Evolutionary conservation across 2,329 filamentous ascomycete genomes (phyloP).

Genomic region (Xylaria hypoxylon): DNA sequence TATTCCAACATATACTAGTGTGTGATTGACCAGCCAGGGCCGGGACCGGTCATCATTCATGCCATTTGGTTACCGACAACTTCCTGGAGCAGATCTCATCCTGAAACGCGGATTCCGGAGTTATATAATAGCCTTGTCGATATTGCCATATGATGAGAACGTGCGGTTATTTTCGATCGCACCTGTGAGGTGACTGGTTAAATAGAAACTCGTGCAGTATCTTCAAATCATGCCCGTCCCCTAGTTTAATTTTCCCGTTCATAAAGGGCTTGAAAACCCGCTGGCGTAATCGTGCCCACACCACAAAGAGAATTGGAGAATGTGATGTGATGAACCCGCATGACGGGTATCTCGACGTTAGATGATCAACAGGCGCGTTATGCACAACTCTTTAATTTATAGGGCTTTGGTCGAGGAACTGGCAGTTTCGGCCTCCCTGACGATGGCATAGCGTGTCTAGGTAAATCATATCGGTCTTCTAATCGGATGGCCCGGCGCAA

Average conservation of each 20-base stretch:
- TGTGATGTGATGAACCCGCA: not conserved
- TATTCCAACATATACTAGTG: not conserved
- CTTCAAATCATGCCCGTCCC: not conserved
- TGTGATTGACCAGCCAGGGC: not conserved
- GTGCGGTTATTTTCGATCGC: not conserved
- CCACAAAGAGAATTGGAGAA: not conserved
- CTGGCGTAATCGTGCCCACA: not conserved
- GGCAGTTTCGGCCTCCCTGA: not conserved
- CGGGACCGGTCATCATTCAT: conserved; percentile 11
- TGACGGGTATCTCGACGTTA: not conserved
- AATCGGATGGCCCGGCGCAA: not conserved
- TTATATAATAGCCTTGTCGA: conserved; percentile 6
- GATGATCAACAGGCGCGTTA: not conserved
- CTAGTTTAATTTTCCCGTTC: not conserved
- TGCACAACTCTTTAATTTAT: not conserved
- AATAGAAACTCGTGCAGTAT: not conserved
- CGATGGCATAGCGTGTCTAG: not conserved
- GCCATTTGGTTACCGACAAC: conserved; percentile 2
- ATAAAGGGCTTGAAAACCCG: not conserved
- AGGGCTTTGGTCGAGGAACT: not conserved
- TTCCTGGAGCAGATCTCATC: not conserved
- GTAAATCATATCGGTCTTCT: not conserved
- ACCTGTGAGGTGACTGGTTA: not conserved
- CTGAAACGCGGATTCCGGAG: conserved; percentile 26
- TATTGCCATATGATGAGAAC: conserved; percentile 9